These are phyloP conservation scores for Aphanomyces euteiches DNA, from an alignment of 352 stramenopile species.

Conservation along the genomic window DNA sequence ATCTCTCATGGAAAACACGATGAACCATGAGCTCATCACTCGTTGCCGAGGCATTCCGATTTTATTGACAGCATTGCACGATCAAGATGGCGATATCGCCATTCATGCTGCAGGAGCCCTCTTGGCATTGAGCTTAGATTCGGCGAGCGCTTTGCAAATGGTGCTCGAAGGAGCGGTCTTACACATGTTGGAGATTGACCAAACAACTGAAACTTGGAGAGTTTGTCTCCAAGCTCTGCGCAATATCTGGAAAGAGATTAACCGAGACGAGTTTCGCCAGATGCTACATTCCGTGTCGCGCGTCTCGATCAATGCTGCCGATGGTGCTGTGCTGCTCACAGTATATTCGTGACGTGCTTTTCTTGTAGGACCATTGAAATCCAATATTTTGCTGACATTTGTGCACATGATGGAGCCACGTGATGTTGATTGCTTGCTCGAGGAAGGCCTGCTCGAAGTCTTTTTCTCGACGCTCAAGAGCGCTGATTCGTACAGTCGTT, in stretches of 20 bases:
- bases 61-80: constrained; percentile 25
- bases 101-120: constrained; percentile 26
- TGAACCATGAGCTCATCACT: constrained; percentile 31
- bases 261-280: constrained; percentile 30
- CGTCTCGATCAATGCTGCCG: constrained; percentile 19
- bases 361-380: constrained; percentile 26
- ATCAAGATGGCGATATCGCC: constrained; percentile 25
- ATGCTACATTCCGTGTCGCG: constrained; percentile 31
- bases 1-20: constrained; percentile 29
- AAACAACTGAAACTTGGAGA: constrained; percentile 28
- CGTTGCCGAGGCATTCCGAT: constrained; percentile 26
- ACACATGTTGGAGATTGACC: constrained; percentile 30
- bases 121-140: constrained; percentile 20
- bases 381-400: constrained; percentile 31
- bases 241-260: constrained; percentile 32
- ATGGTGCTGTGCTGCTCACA: constrained; percentile 2
- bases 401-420: constrained; percentile 31
- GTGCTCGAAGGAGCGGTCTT: constrained; percentile 30
- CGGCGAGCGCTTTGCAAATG: constrained; percentile 29
- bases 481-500: constrained; percentile 19
- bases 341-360: neutral
- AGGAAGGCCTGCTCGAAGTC: constrained; percentile 31
- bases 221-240: constrained; percentile 23
- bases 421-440: constrained; percentile 20
- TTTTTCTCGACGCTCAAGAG: constrained; percentile 30